Evolutionary conservation across 192 early-diverging fungal species (phyloP), one percentile per base, ranked within the genome.

Genomic region (Coemansia sp.): DNA sequence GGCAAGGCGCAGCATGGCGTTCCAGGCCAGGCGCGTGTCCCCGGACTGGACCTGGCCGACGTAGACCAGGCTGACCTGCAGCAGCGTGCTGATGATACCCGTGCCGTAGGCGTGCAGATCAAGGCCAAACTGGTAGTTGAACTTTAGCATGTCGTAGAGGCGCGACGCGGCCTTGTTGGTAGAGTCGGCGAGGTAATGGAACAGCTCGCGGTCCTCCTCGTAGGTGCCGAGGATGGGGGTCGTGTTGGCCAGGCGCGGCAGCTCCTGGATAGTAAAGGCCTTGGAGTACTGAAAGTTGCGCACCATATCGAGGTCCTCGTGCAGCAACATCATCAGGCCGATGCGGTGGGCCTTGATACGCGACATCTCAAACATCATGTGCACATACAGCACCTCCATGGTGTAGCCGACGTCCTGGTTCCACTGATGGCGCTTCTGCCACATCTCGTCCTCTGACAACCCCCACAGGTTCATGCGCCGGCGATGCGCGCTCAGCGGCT

Each of bases 261-360:
- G 54, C 25, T 73, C 54, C 17, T 42, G 54, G 19, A 60, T 20
- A 13, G 57, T 33, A 25, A 65, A 61, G 5, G 54, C 62, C 44
- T 53, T 56, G 22, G 69, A 73, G 62, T 54, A 53, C 38, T 73
- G 69, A 37, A 73, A 73, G 44, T 73, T 73, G 57, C 62, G 69
- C 30, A 65, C 62, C 69, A 65, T 73, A 28, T 65, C 69, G 23
- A 73, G 58, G 27, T 73, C 58, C 42, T 73, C 69, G 41, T 45
- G 57, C 51, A 73, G 17, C 19, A 73, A 46, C 28, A 73, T 47
- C 69, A 73, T 65, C 27, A 73, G 54, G 8, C 51, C 69, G 21
- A 73, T 54, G 31, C 69, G 69, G 49, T 73, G 54, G 8, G 62
- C 69, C 62, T 65, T 73, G 46, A 73, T 53, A 6, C 69, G 62